These are phyloP conservation scores for Fraxinus americana DNA, from an alignment of 257 asterid species.

Conservation along the genomic window DNA sequence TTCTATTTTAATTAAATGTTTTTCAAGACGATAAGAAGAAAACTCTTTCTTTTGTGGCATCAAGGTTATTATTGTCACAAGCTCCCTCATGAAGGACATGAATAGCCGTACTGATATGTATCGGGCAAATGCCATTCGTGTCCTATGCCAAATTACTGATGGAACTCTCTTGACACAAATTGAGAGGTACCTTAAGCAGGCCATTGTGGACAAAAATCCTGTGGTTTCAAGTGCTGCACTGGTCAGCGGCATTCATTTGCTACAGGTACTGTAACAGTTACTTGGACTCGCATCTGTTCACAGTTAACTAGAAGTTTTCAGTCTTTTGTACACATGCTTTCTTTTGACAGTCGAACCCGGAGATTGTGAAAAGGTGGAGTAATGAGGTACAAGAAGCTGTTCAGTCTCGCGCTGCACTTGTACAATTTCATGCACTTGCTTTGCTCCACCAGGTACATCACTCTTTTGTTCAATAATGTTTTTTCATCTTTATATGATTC, in stretches of 20 bases:
- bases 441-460: conserved; percentile 80
- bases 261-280: conserved; percentile 57
- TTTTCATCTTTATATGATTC: background rate
- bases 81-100: conserved; percentile 98
- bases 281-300: conserved; percentile 10
- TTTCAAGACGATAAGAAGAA: conserved; percentile 27
- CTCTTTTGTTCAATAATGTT: conserved; percentile 3
- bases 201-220: conserved; percentile 91
- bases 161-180: conserved; percentile 92
- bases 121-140: conserved; percentile 94
- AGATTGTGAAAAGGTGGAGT: conserved; percentile 96
- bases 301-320: conserved; percentile 23
- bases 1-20: conserved; percentile 8
- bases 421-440: conserved; percentile 90
- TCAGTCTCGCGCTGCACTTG: conserved; percentile 92
- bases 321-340: conserved; percentile 15
- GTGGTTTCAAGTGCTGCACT: conserved; percentile 97
- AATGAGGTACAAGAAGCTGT: conserved; percentile 98
- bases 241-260: conserved; percentile 88
- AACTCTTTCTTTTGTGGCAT: conserved; percentile 28
- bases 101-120: conserved; percentile 96
- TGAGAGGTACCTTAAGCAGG: conserved; percentile 92
- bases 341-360: conserved; percentile 71
- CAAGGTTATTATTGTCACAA: conserved; percentile 93
- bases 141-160: conserved; percentile 85